A percentile compares a stretch with the other conserved stretches of the same genome.
Evolutionary conservation across 1,139 yeast genomes (phyloP).

Genomic region (Candida tetrigidarum): DNA sequence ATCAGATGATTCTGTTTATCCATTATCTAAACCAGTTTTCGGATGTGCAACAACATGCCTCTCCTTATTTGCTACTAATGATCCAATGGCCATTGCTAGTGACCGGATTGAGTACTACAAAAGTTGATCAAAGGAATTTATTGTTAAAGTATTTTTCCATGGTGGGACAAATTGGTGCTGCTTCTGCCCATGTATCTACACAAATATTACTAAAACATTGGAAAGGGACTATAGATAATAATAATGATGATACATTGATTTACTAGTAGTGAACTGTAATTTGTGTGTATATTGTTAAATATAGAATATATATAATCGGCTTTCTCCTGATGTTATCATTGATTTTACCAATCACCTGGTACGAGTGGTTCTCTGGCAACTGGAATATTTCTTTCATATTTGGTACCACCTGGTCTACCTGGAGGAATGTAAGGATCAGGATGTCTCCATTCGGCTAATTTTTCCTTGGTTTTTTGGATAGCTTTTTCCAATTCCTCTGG

Average conservation of each 20-base stretch:
- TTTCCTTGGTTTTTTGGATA: constrained; percentile 48
- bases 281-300: not conserved
- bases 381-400: constrained; percentile 81
- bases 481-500: constrained; percentile 57
- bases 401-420: constrained; percentile 88
- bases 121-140: constrained; percentile 41
- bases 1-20: constrained; percentile 26
- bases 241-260: constrained; percentile 16
- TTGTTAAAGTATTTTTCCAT: constrained; percentile 44
- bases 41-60: constrained; percentile 26
- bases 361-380: constrained; percentile 42
- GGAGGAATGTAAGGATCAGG: constrained; percentile 92
- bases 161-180: constrained; percentile 45
- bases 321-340: no score
- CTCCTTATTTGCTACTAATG: constrained; percentile 32
- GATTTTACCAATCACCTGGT: constrained; percentile 49
- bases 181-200: constrained; percentile 46
- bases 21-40: constrained; percentile 23
- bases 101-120: constrained; percentile 55
- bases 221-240: constrained; percentile 22
- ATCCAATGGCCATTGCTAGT: constrained; percentile 61
- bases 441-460: constrained; percentile 67
- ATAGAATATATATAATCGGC: constrained; percentile 5
- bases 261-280: constrained; percentile 13
- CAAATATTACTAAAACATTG: constrained; percentile 41